Percentiles rank a stretch among this genome's conserved stretches.
Conservation (phyloP, 2,329 filamentous ascomycete genomes). For the Aspergillus sp. region DNA sequence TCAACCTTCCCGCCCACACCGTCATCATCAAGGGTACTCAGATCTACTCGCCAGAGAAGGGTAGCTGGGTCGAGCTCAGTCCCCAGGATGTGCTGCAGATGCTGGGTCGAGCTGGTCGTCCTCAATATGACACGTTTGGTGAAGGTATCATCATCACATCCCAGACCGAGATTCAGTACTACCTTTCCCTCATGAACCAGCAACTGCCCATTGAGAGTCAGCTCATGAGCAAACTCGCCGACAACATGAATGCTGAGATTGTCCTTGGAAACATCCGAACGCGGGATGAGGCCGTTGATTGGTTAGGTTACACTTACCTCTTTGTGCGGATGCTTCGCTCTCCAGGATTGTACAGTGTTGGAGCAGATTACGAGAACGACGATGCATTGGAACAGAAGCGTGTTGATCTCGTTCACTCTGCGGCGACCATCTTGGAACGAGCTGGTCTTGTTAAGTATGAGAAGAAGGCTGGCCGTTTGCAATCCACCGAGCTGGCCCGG, state of each 20-base stretch:
- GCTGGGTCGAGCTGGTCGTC: conserved; percentile 93
- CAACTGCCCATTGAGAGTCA: conserved; percentile 98
- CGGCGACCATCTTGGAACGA: conserved; percentile 81
- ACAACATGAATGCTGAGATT: conserved; percentile 95
- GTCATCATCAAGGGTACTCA: conserved; percentile 99
- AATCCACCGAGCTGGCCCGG: conserved; percentile 88
- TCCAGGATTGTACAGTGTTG: conserved; percentile 91
- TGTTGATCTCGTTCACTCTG: conserved; percentile 95
- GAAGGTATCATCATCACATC: conserved; percentile 99
- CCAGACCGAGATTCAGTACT: conserved; percentile 93
- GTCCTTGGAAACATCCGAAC: conserved; percentile 90
- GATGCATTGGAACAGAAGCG: conserved; percentile 90
- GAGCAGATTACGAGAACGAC: conserved; percentile 92
- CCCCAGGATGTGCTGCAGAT: conserved; percentile 98
- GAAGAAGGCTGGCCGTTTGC: conserved; percentile 83
- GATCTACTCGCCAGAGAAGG: conserved; percentile 97
- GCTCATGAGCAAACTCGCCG: conserved; percentile 85
- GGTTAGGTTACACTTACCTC: conserved; percentile 96
- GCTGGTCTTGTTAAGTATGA: conserved; percentile 93
- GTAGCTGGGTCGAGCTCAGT: conserved; percentile 96
- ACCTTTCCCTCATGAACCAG: conserved; percentile 92
- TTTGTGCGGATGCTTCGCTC: conserved; percentile 97
- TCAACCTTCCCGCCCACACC: conserved; percentile 95
- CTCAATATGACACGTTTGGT: conserved; percentile 95
- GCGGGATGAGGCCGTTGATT: conserved; percentile 96